These are phyloP conservation scores for Citeromyces siamensis DNA, from an alignment of 1,139 yeast species.

Conservation along the genomic window DNA sequence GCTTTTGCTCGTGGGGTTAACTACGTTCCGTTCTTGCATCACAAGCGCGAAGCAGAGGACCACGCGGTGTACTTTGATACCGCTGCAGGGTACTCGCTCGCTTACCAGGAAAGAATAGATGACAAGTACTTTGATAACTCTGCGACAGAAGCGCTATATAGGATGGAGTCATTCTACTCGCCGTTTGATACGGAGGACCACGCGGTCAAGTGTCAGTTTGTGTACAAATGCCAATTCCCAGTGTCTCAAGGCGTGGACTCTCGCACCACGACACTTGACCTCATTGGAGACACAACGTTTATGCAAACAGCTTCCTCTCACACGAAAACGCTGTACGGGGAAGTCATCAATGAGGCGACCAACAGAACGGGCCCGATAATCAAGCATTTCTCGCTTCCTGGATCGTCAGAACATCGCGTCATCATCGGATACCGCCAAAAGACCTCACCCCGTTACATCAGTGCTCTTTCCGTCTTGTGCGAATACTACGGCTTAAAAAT, in stretches of 20 bases:
- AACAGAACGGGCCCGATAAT: slow-evolving; percentile 87
- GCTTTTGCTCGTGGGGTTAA: slow-evolving; percentile 56
- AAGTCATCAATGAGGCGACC: slow-evolving; percentile 58
- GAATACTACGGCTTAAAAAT: slow-evolving; percentile 81
- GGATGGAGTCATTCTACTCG: slow-evolving; percentile 81
- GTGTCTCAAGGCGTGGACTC: slow-evolving; percentile 19
- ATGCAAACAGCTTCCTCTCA: slow-evolving; percentile 67
- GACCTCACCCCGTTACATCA: slow-evolving; percentile 76
- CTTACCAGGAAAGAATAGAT: slow-evolving; percentile 60
- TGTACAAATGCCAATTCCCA: slow-evolving; percentile 63
- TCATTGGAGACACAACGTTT: slow-evolving; percentile 73
- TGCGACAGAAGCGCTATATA: slow-evolving; percentile 34
- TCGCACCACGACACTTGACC: slow-evolving; percentile 38
- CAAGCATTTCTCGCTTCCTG: slow-evolving; percentile 73
- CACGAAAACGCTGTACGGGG: slow-evolving; percentile 68
- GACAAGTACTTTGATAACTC: slow-evolving; percentile 62
- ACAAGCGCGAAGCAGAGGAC: slow-evolving; percentile 65
- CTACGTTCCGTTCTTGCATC: slow-evolving; percentile 47
- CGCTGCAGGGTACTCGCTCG: slow-evolving; percentile 22
- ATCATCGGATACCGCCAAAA: slow-evolving; percentile 83
- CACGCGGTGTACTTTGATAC: slow-evolving; percentile 92
- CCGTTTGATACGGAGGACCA: slow-evolving; percentile 26
- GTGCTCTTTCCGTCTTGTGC: slow-evolving; percentile 80
- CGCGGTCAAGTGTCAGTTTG: slow-evolving; percentile 57
- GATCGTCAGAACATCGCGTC: slow-evolving; percentile 70